Evolutionary conservation across 2,329 filamentous ascomycete species (phyloP).

Genomic region (Phaeoacremonium minimum): DNA sequence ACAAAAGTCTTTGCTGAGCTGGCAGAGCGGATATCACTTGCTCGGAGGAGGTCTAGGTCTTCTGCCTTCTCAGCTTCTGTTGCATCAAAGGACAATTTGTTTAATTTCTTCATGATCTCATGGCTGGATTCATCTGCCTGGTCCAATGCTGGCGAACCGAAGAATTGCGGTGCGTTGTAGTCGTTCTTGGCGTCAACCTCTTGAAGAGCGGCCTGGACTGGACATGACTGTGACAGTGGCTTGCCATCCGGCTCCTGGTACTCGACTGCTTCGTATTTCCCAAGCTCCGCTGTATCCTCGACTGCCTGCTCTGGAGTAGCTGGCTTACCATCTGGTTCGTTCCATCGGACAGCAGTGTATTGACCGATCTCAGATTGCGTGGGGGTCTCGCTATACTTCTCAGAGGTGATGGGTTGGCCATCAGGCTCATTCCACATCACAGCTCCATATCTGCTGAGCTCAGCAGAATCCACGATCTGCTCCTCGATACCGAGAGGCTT

Average conservation of each 20-base stretch:
- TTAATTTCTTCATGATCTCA: constrained; percentile 11
- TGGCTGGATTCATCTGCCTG: constrained; percentile 24
- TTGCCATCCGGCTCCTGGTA: constrained; percentile 29
- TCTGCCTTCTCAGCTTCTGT: constrained; percentile 13
- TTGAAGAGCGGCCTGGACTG: constrained; percentile 26
- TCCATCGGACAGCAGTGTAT: constrained; percentile 1
- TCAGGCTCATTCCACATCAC: constrained; percentile 15
- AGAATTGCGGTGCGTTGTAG: background rate
- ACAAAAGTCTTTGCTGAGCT: constrained; percentile 10
- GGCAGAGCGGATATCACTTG: constrained; percentile 14
- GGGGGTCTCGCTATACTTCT: too few species aligned
- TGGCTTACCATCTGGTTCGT: constrained; percentile 2
- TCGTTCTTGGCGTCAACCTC: constrained; percentile 30
- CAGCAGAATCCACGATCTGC: constrained; percentile 26
- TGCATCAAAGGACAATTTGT: constrained; percentile 7
- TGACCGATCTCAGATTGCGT: constrained; percentile 2
- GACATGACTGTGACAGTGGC: constrained; percentile 20
- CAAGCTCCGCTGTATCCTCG: constrained; percentile 33
- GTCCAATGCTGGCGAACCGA: background rate
- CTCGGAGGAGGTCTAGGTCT: constrained; percentile 15
- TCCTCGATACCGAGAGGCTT: constrained; percentile 11
- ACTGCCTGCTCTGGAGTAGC: constrained; percentile 16
- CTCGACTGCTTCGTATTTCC: constrained; percentile 29
- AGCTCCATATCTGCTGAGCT: constrained; percentile 22
- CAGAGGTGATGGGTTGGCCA: constrained; percentile 5